phyloP scores from a whole-genome alignment of 441 rosid genomes.

The Jatropha multifida region DNA sequence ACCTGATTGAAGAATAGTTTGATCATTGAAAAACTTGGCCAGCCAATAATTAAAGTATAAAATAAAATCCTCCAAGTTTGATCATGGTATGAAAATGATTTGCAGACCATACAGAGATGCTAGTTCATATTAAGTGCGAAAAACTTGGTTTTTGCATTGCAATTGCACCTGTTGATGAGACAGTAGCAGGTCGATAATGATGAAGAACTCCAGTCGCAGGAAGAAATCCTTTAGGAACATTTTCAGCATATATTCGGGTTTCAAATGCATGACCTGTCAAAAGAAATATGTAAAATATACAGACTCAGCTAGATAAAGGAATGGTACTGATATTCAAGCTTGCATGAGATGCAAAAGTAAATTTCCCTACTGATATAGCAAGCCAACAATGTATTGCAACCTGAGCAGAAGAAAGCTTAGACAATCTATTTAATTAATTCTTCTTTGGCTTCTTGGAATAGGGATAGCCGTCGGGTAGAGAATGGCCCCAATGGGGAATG shows the following conservation, averaged over 20 bases:
- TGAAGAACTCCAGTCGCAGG: conserved; percentile 94
- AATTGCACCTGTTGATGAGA: conserved; percentile 68
- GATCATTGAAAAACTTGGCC: conserved; percentile 11
- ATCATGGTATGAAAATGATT: no score
- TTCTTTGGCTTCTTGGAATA: not conserved
- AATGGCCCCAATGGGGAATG: no score
- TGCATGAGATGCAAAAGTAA: not conserved
- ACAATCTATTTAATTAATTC: not conserved
- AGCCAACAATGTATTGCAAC: conserved; percentile 7
- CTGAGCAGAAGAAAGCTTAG: not conserved
- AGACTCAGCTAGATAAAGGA: not conserved
- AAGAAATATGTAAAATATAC: conserved; percentile 7
- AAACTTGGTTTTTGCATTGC: conserved; percentile 11
- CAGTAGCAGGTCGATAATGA: conserved; percentile 72
- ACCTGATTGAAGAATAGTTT: conserved; percentile 12
- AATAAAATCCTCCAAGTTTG: no score
- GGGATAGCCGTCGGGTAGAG: no score
- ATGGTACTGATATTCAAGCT: conserved; percentile 1
- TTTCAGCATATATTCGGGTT: conserved; percentile 96
- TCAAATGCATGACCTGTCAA: conserved; percentile 95
- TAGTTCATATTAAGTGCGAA: conserved; percentile 7
- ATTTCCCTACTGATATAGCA: not conserved
- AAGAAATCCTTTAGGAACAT: conserved; percentile 90
- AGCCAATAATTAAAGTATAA: not conserved
- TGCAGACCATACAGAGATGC: not conserved